Conservation (phyloP, 2,329 filamentous ascomycete genomes). For the Botrytis sinoallii region DNA sequence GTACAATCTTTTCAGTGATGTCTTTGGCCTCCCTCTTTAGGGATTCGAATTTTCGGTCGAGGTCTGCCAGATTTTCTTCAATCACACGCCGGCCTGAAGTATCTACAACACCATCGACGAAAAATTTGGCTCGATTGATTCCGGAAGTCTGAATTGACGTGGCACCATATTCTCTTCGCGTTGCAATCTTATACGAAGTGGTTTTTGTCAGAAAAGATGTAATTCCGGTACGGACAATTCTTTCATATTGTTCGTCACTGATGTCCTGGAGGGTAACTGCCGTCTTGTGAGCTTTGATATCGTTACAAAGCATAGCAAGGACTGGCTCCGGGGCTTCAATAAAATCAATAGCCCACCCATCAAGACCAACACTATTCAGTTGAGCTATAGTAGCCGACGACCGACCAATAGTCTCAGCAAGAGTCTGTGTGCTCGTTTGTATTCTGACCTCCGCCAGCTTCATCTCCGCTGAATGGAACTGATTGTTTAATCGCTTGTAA, state of each 20-base stretch:
- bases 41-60: slow-evolving; percentile 31
- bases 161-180: slow-evolving; percentile 75
- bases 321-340: slow-evolving; percentile 79
- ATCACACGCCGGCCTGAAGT: slow-evolving; percentile 60
- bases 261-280: slow-evolving; percentile 64
- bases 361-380: slow-evolving; percentile 61
- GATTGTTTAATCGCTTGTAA: slow-evolving; percentile 66
- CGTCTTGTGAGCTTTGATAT: slow-evolving; percentile 64
- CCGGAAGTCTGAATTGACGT: slow-evolving; percentile 65
- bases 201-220: slow-evolving; percentile 67
- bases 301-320: slow-evolving; percentile 81
- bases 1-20: slow-evolving; percentile 29
- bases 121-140: slow-evolving; percentile 61
- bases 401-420: slow-evolving; percentile 45
- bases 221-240: slow-evolving; percentile 55
- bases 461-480: slow-evolving; percentile 58
- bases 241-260: slow-evolving; percentile 63
- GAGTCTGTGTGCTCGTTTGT: slow-evolving; percentile 53
- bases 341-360: slow-evolving; percentile 76
- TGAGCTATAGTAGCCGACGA: slow-evolving; percentile 50
- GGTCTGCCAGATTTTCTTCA: slow-evolving; percentile 46
- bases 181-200: slow-evolving; percentile 61
- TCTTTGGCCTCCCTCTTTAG: slow-evolving; percentile 28
- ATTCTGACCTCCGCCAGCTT: slow-evolving; percentile 66
- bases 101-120: slow-evolving; percentile 77